phyloP scores from a whole-genome alignment of 768 basidiomycete species.

The Phylloporus sp. region DNA sequence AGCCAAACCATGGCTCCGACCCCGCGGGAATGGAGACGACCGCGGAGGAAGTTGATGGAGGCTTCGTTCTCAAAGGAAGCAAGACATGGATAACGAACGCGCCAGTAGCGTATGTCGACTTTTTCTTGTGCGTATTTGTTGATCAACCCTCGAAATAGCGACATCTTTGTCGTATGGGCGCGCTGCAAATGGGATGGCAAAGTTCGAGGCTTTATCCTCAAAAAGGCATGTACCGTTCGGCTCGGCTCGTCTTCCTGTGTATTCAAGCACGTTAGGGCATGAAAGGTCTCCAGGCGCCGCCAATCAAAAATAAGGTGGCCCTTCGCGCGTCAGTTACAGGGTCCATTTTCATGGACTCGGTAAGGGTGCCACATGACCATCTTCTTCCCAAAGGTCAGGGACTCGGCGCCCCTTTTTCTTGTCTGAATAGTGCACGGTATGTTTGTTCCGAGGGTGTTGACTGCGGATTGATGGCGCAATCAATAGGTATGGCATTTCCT shows the following conservation, averaged over 20 bases:
- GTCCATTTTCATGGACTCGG: slow-evolving; percentile 90
- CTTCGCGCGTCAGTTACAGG: slow-evolving; percentile 82
- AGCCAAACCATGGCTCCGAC: slow-evolving; percentile 96
- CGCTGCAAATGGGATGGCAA: slow-evolving; percentile 91
- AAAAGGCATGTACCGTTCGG: slow-evolving; percentile 55
- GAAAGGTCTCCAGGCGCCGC: slow-evolving; percentile 77
- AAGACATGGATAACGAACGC: slow-evolving; percentile 99
- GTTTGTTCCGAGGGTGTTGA: neutral
- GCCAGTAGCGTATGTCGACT: slow-evolving; percentile 69
- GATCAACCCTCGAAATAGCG: slow-evolving; percentile 46
- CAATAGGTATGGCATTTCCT: slow-evolving; percentile 77
- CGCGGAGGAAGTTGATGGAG: slow-evolving; percentile 80
- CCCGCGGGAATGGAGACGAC: slow-evolving; percentile 97
- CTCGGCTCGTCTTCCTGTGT: neutral
- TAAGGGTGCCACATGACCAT: slow-evolving; percentile 67
- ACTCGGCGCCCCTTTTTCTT: slow-evolving; percentile 83
- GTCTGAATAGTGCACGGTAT: slow-evolving; percentile 83
- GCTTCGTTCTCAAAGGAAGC: slow-evolving; percentile 82
- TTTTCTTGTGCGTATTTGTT: slow-evolving; percentile 3
- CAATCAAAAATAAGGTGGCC: slow-evolving; percentile 92
- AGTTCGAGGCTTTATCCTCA: slow-evolving; percentile 84
- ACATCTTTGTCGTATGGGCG: slow-evolving; percentile 93
- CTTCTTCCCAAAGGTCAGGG: slow-evolving; percentile 78
- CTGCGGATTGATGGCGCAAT: neutral
- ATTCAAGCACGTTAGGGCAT: slow-evolving; percentile 49